Conservation (phyloP, 2,329 filamentous ascomycete species). For the Nannizzia gypsea region DNA sequence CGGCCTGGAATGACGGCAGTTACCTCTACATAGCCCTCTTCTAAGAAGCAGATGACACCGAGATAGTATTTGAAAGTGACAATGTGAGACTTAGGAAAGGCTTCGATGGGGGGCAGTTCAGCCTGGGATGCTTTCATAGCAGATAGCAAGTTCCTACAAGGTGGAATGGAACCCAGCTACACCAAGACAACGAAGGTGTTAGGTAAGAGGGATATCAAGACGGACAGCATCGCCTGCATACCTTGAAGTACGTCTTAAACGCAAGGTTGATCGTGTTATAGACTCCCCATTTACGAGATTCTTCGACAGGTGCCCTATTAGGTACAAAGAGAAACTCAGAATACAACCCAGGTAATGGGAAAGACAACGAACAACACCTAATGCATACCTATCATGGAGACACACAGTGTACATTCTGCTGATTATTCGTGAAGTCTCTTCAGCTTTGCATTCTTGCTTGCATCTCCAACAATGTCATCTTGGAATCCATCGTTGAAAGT, state of each 20-base stretch:
- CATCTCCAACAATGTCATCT: conserved; percentile 69
- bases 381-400: conserved; percentile 67
- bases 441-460: conserved; percentile 69
- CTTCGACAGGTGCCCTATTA: conserved; percentile 61
- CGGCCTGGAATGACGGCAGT: conserved; percentile 10
- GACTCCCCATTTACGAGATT: conserved; percentile 95
- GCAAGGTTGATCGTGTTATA: conserved; percentile 90
- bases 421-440: conserved; percentile 80
- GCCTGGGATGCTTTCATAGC: conserved; percentile 63
- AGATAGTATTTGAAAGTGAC: conserved; percentile 96
- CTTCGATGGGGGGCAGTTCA: conserved; percentile 68
- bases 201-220: background rate
- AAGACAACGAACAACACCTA: background rate
- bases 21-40: conserved; percentile 80
- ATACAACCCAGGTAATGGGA: background rate
- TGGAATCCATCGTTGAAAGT: conserved; percentile 47
- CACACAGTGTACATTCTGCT: conserved; percentile 89
- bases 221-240: conserved; percentile 16
- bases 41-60: conserved; percentile 83
- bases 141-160: conserved; percentile 65
- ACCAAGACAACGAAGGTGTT: conserved; percentile 29
- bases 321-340: conserved; percentile 17
- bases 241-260: conserved; percentile 97
- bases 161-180: conserved; percentile 52
- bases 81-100: conserved; percentile 78